These are phyloP conservation scores for Chaetomium strumarium DNA, from an alignment of 2,329 filamentous ascomycete genomes.

Conservation along the genomic window DNA sequence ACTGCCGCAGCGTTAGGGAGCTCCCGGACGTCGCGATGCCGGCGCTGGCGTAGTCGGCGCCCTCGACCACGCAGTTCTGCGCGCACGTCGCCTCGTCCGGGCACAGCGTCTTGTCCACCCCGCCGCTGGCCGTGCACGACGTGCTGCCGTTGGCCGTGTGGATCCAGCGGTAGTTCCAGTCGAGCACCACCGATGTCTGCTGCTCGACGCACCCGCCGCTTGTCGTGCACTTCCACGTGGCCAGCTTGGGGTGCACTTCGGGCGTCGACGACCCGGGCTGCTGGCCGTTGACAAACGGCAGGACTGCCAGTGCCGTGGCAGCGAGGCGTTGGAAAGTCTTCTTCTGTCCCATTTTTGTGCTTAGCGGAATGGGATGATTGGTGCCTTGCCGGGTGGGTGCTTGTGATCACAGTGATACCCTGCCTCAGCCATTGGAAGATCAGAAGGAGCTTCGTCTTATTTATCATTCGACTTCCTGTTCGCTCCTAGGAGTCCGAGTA, in stretches of 20 bases:
- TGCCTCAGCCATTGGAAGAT: too few species aligned
- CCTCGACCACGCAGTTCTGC: constrained; percentile 45
- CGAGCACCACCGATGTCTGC: constrained; percentile 23
- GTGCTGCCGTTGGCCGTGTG: constrained; percentile 19
- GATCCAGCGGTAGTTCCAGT: constrained; percentile 21
- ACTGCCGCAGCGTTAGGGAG: constrained; percentile 25
- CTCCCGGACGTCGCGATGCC: constrained; percentile 23
- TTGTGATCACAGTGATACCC: too few species aligned
- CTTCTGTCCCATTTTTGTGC: background rate
- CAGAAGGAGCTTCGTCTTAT: too few species aligned
- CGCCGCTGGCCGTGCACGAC: constrained; percentile 14
- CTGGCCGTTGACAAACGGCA: background rate
- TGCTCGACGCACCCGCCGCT: constrained; percentile 21
- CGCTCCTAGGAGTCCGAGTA: too few species aligned
- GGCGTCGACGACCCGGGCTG: constrained; percentile 20
- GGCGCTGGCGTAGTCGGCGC: constrained; percentile 38
- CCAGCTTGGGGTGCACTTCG: constrained; percentile 25
- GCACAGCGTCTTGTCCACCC: constrained; percentile 28
- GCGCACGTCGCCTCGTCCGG: constrained; percentile 40
- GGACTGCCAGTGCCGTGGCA: background rate
- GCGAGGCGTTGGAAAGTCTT: background rate
- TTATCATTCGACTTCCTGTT: too few species aligned
- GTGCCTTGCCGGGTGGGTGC: too few species aligned
- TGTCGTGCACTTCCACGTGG: constrained; percentile 25
- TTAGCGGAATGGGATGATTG: too few species aligned